Conservation (phyloP, 1,284 basidiomycete species). For the Naganishia sp. region DNA sequence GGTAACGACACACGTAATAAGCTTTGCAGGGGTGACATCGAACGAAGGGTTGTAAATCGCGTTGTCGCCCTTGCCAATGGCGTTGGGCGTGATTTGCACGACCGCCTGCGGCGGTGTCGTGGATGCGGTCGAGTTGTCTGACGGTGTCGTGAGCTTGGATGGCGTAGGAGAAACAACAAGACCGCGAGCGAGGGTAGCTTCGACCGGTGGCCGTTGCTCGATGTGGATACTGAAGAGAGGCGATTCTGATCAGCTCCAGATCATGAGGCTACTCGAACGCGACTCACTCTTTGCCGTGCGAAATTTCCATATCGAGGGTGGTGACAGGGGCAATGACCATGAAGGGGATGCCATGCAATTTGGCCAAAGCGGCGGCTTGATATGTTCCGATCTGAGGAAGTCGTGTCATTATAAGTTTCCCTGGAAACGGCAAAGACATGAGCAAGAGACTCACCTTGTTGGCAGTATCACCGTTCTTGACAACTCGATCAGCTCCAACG, state of each 20-base stretch:
- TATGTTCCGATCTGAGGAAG: slow-evolving; percentile 74
- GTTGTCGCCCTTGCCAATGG: slow-evolving; percentile 51
- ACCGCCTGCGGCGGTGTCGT: slow-evolving; percentile 44
- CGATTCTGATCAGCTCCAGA: not conserved
- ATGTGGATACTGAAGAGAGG: slow-evolving; percentile 71
- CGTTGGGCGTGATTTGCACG: slow-evolving; percentile 53
- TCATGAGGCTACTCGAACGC: not conserved
- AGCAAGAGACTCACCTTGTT: slow-evolving; percentile 67
- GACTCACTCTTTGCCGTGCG: slow-evolving; percentile 68
- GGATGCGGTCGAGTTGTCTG: slow-evolving; percentile 24
- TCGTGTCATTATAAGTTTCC: not conserved
- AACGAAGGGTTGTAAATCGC: slow-evolving; percentile 86
- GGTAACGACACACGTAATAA: slow-evolving; percentile 74
- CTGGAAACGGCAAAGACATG: not conserved
- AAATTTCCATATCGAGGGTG: slow-evolving; percentile 78
- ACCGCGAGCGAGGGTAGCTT: slow-evolving; percentile 83
- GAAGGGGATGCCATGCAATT: slow-evolving; percentile 80
- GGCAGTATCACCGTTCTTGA: slow-evolving; percentile 86
- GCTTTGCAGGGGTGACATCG: slow-evolving; percentile 85
- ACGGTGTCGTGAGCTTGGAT: slow-evolving; percentile 49
- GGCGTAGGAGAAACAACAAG: slow-evolving; percentile 62
- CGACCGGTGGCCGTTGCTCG: slow-evolving; percentile 79
- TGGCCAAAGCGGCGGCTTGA: slow-evolving; percentile 83
- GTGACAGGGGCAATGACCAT: slow-evolving; percentile 86
- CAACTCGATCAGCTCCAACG: slow-evolving; percentile 82